Conservation (phyloP, 805 yeast genomes). For the Saccharomyces kudriavzevii region DNA sequence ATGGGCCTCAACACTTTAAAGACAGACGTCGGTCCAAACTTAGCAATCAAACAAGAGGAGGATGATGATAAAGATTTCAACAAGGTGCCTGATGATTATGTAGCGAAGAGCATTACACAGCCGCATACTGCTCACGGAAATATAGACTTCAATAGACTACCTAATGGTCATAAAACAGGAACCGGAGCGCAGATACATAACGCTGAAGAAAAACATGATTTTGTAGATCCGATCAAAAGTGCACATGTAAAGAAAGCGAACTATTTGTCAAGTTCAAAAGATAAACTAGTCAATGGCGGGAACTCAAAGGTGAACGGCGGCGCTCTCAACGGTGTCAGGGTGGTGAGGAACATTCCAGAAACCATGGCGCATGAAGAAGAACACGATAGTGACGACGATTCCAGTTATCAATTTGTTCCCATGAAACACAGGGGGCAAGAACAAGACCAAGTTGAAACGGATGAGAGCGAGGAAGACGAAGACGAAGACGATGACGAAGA, state of each 20-base stretch:
- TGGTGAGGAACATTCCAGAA: background rate
- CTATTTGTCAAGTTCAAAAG: background rate
- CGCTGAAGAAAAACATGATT: background rate
- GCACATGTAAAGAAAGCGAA: background rate
- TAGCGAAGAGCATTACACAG: background rate
- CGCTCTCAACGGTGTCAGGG: background rate
- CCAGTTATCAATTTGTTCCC: background rate
- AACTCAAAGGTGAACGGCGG: background rate
- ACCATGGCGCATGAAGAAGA: background rate
- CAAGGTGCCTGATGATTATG: background rate
- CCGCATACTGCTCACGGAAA: background rate
- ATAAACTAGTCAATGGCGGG: background rate
- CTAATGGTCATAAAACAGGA: too few relatives aligned
- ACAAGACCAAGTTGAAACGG: background rate
- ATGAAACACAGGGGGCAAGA: background rate
- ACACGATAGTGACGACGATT: background rate
- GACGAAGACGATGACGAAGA: slow-evolving; percentile 13
- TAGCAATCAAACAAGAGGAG: background rate
- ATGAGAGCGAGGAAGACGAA: slow-evolving; percentile 2
- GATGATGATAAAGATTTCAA: background rate
- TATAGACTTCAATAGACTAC: background rate
- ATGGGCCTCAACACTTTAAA: background rate
- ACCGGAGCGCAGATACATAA: background rate
- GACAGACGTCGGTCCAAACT: background rate
- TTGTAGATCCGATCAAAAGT: background rate